Evolutionary conservation across 768 basidiomycete species (phyloP).

Genomic region (Chalciporus sphaerocephalus): DNA sequence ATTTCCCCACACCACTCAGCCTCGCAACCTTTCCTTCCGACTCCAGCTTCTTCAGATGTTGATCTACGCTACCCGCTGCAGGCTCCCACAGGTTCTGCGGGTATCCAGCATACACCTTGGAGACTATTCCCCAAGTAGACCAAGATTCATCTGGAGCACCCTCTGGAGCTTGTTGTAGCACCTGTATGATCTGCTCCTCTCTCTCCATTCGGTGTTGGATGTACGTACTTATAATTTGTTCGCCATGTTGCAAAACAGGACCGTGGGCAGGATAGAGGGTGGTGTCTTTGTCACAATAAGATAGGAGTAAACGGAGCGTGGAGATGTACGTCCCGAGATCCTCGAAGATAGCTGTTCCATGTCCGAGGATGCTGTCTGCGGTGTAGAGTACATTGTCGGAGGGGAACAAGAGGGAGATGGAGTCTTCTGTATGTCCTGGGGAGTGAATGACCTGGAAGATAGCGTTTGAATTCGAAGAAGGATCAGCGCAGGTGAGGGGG

Average conservation of each 20-base stretch:
- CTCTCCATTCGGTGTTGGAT: constrained; percentile 77
- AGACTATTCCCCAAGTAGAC: constrained; percentile 66
- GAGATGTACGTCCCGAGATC: constrained; percentile 69
- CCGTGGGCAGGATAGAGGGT: constrained; percentile 89
- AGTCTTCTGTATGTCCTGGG: constrained; percentile 90
- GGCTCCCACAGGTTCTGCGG: constrained; percentile 68
- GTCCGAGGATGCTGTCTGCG: constrained; percentile 86
- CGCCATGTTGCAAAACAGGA: constrained; percentile 63
- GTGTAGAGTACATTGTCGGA: constrained; percentile 79
- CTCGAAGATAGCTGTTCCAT: constrained; percentile 87
- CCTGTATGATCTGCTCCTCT: constrained; percentile 69
- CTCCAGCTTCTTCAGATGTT: constrained; percentile 73
- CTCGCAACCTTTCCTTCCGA: constrained; percentile 54
- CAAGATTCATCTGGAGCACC: constrained; percentile 27
- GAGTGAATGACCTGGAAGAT: constrained; percentile 68
- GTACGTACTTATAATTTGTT: constrained; percentile 60
- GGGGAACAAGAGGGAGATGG: constrained; percentile 66
- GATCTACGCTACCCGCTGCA: constrained; percentile 61
- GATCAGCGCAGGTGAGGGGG: constrained; percentile 22
- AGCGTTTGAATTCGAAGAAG: constrained; percentile 2
- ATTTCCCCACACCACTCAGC: constrained; percentile 48
- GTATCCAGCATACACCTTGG: constrained; percentile 64
- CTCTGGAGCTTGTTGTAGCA: constrained; percentile 38
- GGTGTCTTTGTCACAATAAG: constrained; percentile 39
- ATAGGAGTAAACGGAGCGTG: constrained; percentile 57